phyloP scores from a whole-genome alignment of 78 protist species.

The Acrasis kona region DNA sequence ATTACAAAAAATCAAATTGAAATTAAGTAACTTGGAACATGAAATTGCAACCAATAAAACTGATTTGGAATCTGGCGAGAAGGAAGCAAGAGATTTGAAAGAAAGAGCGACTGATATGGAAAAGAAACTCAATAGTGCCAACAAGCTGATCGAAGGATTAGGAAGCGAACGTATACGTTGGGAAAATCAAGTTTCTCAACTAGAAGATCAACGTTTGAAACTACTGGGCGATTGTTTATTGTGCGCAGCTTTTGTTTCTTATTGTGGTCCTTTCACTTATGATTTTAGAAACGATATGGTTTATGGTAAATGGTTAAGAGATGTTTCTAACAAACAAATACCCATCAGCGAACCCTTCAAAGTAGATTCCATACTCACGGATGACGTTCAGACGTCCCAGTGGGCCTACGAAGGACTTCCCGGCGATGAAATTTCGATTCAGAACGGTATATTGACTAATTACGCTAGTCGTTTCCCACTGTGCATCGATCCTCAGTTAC shows the following conservation, averaged over 20 bases:
- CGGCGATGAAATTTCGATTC: conserved; percentile 65
- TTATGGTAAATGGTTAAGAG: conserved; percentile 15
- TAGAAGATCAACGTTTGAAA: neutral
- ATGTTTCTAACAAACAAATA: conserved; percentile 26
- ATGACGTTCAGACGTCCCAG: conserved; percentile 57
- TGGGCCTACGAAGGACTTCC: conserved; percentile 83
- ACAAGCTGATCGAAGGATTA: conserved; percentile 59
- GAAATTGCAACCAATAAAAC: conserved; percentile 7
- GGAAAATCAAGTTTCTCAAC: conserved; percentile 31
- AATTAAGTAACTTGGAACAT: neutral
- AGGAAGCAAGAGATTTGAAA: conserved; percentile 34
- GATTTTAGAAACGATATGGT: conserved; percentile 41
- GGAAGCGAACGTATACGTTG: conserved; percentile 63
- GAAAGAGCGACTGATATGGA: conserved; percentile 49
- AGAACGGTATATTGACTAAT: conserved; percentile 66
- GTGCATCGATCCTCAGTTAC: conserved; percentile 86
- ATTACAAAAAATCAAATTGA: neutral
- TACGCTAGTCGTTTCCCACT: conserved; percentile 75
- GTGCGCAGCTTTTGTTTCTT: conserved; percentile 43
- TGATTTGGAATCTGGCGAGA: neutral
- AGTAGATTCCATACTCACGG: conserved; percentile 37
- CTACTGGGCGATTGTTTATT: conserved; percentile 59
- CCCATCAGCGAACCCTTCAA: conserved; percentile 36
- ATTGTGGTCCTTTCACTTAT: conserved; percentile 45
- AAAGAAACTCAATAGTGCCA: conserved; percentile 52